Evolutionary conservation across 2,329 filamentous ascomycete species (phyloP), one percentile per base, ranked within the genome.

Genomic region (Fusarium musae): DNA sequence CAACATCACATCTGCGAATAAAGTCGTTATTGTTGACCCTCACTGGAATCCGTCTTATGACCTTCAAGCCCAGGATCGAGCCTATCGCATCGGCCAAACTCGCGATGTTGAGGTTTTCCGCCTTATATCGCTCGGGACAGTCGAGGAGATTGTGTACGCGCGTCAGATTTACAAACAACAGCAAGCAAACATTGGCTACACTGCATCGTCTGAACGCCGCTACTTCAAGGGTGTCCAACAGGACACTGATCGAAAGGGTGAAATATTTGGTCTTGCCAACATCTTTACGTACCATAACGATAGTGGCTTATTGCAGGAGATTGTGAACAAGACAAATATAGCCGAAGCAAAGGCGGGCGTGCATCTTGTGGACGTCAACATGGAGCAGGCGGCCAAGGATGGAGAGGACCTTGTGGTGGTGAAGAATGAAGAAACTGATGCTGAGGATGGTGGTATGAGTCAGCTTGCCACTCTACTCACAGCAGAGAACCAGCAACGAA

Each of bases 151-250:
- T 60, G 94, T 98, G 12, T 99, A 99, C 78, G 96, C 96, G 0
- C 89, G 96, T 11, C 96, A 99, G 78, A 96, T 99, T 43, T 99
- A 99, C 87, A 99, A 99, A 82, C 96, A 99, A 79, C 96, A 99
- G 78, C 96, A 98, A 83, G 96, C 96, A 32, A 98, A 98, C 78
- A 98, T 99, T 66, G 96, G 94, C 2, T 98, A 99, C 82, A 97
- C 92, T 39, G 96, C 96, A 1, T 97, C 94, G 0, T 93, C 92
- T 9, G 96, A 99, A 82, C 91, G 96, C 7, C 91, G 96, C 4
- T 99, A 99, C 81, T 99, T 99, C 85, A 95, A 93, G 75, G 96
- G 96, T 44, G 94, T 98, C 0, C 96, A 98, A 82, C 92, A 97
- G 70, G 90, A 94, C 74, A 90, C 90, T 30, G 89, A 90, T 34